Base-by-base conservation (phyloP, 305 asterid species). In the Rubia occidens region DNA sequence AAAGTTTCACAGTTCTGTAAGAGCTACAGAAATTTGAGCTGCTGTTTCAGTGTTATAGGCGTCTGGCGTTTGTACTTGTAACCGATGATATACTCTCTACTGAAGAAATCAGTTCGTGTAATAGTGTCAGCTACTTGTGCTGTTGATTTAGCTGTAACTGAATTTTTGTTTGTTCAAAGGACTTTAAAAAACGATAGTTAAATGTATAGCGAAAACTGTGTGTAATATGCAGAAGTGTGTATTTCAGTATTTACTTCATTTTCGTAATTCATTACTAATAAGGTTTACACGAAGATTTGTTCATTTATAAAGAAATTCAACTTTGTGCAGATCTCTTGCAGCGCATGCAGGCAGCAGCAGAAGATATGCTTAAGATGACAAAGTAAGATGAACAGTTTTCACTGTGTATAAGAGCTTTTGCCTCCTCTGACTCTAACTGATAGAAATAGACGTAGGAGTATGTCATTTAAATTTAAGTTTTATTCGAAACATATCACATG, bases 281-380 rank as follows among this genome's bases (percentile, higher is more conserved):
- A 40, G 67, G 8, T n/a, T 40, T 42, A 17, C 8, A 5, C 10
- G n/a, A 6, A 10, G 13, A 10, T 66, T 59, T 66, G 8, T 51
- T 72, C 8, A 15, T 17, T 58, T 47, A 32, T 67, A 58, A 24
- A 18, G 47, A 55, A 64, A 9, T 65, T 69, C 49, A 14, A 1
- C 26, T 72, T 51, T 14, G 51, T 68, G 72, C 94, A 87, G 97
- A 84, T 72, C 88, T 94, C 75, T 84, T 90, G 73, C 95, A 86
- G 81, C 91, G 86, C 47, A 75, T 89, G 76, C 96, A 94, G 82
- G 84, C 63, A 49, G 86, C 86, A 56, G 84, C 89, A 89, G 95
- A 82, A 75, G 85, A 80, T 84, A 88, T 94, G 98, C 86, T 87
- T 62, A 89, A 87, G 86, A 86, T 85, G 83, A 86, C 84, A 73